Base-by-base conservation (phyloP, 1,284 basidiomycete genomes). In the Macrocybe sp. region DNA sequence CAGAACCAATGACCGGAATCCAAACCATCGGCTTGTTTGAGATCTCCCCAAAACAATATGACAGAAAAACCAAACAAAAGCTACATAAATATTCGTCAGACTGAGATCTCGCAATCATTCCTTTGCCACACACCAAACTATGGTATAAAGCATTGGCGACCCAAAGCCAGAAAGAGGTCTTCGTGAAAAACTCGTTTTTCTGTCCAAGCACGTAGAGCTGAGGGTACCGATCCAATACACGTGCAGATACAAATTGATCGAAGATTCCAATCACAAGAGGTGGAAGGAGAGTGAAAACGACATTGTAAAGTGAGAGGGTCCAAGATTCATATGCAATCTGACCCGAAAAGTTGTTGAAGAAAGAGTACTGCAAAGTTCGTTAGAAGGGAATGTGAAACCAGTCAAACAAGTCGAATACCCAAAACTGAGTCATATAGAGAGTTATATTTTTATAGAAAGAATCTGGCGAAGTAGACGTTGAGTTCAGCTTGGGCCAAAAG, bases 321-420 rank as follows among this genome's bases (percentile, higher is more conserved):
- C 97, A 99, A 14, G 93, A 97, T 70, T 99, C 97, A 65, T 95
- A 97, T 42, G 93, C 89, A 55, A 98, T 95, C 68, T 99, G 96
- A 14, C 96, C 97, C 2, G 95, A 98, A 70, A 98, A 99, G 62
- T 94, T 96, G 75, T 97, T 97, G 77, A 94, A 89, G 76, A 97
- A 95, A 37, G 97, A 97, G 67, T 86, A 99, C 96, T 95, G 52
- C 3, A 41, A 16, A 12, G 31, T 32, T 47, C 39, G 44, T 49
- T 48, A 37, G 47, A 39, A 34, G 32, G 34, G 14, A 31, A 42
- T 3, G 11, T 50, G 2, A 55, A 44, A 39, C 37, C 16, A 53
- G 6, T 38, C 41, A 37, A 48, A 41, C 3, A 34, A 29, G 14
- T 16, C 28, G 68, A 80, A 40, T 67, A 92, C 92, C 91, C 94